Conservation (phyloP, 140 eudicot genomes). For the Stevia rebaudiana region DNA sequence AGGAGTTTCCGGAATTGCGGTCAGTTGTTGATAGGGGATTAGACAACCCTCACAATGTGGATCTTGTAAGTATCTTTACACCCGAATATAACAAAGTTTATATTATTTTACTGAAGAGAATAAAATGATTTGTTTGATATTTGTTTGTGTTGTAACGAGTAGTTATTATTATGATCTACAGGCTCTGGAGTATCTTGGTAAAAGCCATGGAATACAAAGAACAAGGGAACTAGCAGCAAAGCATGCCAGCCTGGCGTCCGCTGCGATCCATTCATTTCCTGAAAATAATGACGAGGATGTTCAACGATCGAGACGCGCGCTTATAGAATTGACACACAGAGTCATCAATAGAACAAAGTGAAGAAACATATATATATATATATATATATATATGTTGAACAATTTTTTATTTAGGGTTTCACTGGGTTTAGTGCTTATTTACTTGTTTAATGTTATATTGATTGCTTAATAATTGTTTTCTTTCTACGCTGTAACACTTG, state of each 20-base stretch:
- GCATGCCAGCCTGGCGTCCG: slow-evolving; percentile 85
- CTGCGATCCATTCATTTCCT: slow-evolving; percentile 69
- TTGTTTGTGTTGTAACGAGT: no score
- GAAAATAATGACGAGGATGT: slow-evolving; percentile 77
- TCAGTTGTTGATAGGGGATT: slow-evolving; percentile 69
- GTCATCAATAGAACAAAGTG: slow-evolving; percentile 84
- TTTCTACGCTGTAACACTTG: no score
- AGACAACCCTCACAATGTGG: slow-evolving; percentile 66
- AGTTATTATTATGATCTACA: slow-evolving; percentile 16
- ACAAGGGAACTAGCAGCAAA: slow-evolving; percentile 76
- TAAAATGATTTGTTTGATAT: no score
- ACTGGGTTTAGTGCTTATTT: no score
- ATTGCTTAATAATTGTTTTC: no score
- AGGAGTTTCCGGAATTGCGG: slow-evolving; percentile 84
- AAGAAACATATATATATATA: slow-evolving; percentile 10
- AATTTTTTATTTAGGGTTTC: background rate
- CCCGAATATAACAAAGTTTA: background rate
- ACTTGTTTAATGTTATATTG: no score
- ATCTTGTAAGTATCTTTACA: slow-evolving; percentile 57
- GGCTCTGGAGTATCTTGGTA: slow-evolving; percentile 91
- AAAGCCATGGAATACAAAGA: slow-evolving; percentile 85
- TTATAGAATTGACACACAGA: slow-evolving; percentile 73
- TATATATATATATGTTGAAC: slow-evolving; percentile 7
- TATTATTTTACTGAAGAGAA: no score
- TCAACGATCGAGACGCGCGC: slow-evolving; percentile 85